Evolutionary conservation across 768 basidiomycete species (phyloP), one percentile per base, ranked within the genome.

Genomic region (Tephrocybe sp.): DNA sequence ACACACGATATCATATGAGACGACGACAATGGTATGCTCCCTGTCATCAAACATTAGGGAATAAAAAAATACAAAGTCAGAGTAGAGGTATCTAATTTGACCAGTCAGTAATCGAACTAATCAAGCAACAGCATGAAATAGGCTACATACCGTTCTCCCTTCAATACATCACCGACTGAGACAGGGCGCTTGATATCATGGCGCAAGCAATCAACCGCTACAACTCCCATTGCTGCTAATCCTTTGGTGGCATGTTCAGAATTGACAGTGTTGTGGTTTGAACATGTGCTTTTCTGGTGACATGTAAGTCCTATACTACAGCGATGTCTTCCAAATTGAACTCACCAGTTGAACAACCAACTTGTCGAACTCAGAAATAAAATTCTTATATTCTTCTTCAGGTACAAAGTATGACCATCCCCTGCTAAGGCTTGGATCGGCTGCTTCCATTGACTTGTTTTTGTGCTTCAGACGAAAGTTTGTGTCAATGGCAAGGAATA

Each of bases 41-140:
- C 41, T 22, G 13, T 24, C 30, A 4, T 18, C 21, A 1, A 65
- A 19, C 1, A 15, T 18, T 1, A 66, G 26, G 35, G 47, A 55
- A 2, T 52, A 61, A 11, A 57, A 58, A 31, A 72, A 63, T 3
- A 69, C 47, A 42, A 59, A 71, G 40, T 72, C 69, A 57, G 68
- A 69, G 49, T 69, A 71, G 7, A 55, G 48, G 47, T 70, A 68
- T n/a, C 68, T n/a, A n/a, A n/a, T n/a, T n/a, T n/a, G n/a, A n/a
- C n/a, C n/a, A 16, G 25, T 39, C 19, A 36, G 35, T 27, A 9
- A 38, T 15, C 43, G 22, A 22, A 1, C 3, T 44, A n/a, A n/a
- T n/a, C n/a, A n/a, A n/a, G n/a, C n/a, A n/a, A 25, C 24, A 28
- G 34, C 34, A 13, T 38, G 32, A 32, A 19, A 25, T 21, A 28